Evolutionary conservation across 805 yeast genomes (phyloP).

Genomic region (Kazachstania psychrophila): DNA sequence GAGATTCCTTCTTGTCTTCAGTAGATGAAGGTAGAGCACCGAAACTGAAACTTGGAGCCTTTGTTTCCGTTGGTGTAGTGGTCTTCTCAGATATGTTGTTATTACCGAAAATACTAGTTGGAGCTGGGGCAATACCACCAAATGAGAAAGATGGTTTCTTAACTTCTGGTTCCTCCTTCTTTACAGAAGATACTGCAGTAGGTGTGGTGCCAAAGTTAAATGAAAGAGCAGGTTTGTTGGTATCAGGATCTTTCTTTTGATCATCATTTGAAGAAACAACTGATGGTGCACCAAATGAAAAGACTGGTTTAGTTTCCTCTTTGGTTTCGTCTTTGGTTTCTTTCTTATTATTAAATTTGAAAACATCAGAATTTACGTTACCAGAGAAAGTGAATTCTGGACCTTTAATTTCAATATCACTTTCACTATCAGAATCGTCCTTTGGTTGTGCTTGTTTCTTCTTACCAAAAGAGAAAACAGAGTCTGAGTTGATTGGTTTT

Average conservation of each 20-base stretch:
- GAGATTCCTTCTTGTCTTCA: background rate
- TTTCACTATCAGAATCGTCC: constrained; percentile 28
- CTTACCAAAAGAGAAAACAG: constrained; percentile 41
- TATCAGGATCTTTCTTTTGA: constrained; percentile 1
- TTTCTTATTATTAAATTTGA: constrained; percentile 20
- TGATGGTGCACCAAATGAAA: constrained; percentile 16
- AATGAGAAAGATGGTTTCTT: constrained; percentile 19
- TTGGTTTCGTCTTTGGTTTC: constrained; percentile 1
- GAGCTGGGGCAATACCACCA: constrained; percentile 5
- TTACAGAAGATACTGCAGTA: background rate
- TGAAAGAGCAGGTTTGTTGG: background rate
- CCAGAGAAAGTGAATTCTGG: constrained; percentile 34
- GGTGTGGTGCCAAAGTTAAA: background rate
- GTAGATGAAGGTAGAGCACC: constrained; percentile 11
- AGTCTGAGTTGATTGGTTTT: constrained; percentile 40
- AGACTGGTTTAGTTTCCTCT: constrained; percentile 10
- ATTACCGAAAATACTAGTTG: background rate
- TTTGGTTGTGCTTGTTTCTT: constrained; percentile 16
- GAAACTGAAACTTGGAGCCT: background rate
- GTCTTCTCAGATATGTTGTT: background rate
- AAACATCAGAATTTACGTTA: constrained; percentile 29
- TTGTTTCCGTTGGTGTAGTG: background rate
- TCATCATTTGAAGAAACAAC: background rate
- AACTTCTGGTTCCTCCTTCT: background rate
- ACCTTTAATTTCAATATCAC: constrained; percentile 30